Evolutionary conservation across 2,329 filamentous ascomycete species (phyloP).

Genomic region (Calonectria pseudoreteaudii): DNA sequence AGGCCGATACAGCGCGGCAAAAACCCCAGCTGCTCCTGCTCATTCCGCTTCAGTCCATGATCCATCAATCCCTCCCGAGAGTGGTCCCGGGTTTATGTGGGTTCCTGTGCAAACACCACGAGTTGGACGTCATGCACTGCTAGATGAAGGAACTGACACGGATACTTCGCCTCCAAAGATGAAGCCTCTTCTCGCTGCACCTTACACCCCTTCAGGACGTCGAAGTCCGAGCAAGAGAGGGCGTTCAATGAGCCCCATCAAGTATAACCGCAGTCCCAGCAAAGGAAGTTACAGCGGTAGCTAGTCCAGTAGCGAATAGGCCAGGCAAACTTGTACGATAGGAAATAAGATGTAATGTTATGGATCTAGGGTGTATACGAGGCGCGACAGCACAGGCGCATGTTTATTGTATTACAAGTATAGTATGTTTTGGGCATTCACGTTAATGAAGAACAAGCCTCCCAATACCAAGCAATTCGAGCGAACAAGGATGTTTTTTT

Average conservation of each 20-base stretch:
- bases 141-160: constrained; percentile 63
- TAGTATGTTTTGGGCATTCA: background rate
- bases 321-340: constrained; percentile 36
- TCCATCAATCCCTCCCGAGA: constrained; percentile 43
- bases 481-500: background rate
- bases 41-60: constrained; percentile 38
- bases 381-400: constrained; percentile 19
- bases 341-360: constrained; percentile 24
- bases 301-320: background rate
- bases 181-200: constrained; percentile 56
- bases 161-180: constrained; percentile 61
- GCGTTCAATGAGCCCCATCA: constrained; percentile 61
- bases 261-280: constrained; percentile 54
- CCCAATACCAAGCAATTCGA: background rate
- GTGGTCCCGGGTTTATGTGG: constrained; percentile 60
- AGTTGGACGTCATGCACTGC: constrained; percentile 55
- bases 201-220: constrained; percentile 59
- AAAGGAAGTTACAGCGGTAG: constrained; percentile 43
- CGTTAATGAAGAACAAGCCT: too few species aligned
- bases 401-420: constrained; percentile 10
- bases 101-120: constrained; percentile 63
- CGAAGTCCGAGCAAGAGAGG: constrained; percentile 64
- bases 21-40: constrained; percentile 41
- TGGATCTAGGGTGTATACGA: constrained; percentile 30
- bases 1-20: constrained; percentile 47